phyloP scores from a whole-genome alignment of 1,284 basidiomycete species.

The Moniliophthora roreri region DNA sequence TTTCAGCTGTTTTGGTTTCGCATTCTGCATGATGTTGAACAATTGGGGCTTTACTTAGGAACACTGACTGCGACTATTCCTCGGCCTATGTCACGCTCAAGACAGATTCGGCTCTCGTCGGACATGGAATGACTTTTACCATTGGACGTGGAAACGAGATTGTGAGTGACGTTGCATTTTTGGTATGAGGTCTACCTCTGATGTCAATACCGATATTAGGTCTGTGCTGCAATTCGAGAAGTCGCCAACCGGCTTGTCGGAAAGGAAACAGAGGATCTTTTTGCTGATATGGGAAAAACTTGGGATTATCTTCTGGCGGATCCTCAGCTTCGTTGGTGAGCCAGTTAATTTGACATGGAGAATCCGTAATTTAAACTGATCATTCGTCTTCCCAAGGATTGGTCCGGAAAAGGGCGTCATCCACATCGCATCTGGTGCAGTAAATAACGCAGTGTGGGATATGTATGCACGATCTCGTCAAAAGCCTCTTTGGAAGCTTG shows the following conservation, averaged over 20 bases:
- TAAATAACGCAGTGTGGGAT: conserved; percentile 82
- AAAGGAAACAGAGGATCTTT: conserved; percentile 82
- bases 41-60: conserved; percentile 49
- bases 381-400: conserved; percentile 51
- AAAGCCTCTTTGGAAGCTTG: conserved; percentile 86
- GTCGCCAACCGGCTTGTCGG: conserved; percentile 82
- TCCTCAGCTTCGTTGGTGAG: conserved; percentile 86
- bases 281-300: conserved; percentile 85
- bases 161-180: conserved; percentile 36
- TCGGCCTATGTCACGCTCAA: conserved; percentile 85
- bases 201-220: conserved; percentile 40
- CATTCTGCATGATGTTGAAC: conserved; percentile 9
- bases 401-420: conserved; percentile 89
- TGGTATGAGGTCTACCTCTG: background rate
- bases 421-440: conserved; percentile 79
- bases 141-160: conserved; percentile 95
- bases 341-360: conserved; percentile 13
- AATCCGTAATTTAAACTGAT: background rate
- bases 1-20: background rate
- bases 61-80: conserved; percentile 93
- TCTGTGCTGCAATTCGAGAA: conserved; percentile 78
- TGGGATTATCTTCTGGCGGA: conserved; percentile 83
- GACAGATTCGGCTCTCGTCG: conserved; percentile 73
- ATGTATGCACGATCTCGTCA: conserved; percentile 75
- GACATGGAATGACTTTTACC: conserved; percentile 97